Base-by-base conservation (phyloP, 495 filamentous ascomycete genomes). In the Daldinia grandis region DNA sequence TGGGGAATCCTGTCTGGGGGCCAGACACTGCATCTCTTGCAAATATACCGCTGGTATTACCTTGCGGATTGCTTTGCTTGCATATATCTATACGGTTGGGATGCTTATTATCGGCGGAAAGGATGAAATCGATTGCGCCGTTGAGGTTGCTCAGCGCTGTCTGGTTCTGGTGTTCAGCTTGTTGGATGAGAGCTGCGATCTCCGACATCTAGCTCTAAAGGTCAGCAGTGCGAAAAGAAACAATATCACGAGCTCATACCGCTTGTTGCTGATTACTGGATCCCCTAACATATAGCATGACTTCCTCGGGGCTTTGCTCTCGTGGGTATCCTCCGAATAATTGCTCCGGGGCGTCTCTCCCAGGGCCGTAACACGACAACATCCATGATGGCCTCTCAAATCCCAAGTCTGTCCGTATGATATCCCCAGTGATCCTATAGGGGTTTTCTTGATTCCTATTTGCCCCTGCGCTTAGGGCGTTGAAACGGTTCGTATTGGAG, bases 301-400 rank as follows among this genome's bases (percentile, higher is more conserved):
- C 82, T 75, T 97, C 94, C 78, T 97, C 93, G 37, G 89, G 89
- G 73, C 92, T 95, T 70, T 92, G 88, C 78, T 97, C 94, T 21
- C 92, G 83, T n/a, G 85, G 82, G 47, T 84, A 83, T 5, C 93
- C 93, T 19, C 92, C 93, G 72, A 96, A 93, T 1, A 97, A 82
- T 76, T 94, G 92, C 12, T 86, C 85, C 1, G 93, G 93, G 1
- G 89, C 89, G 58, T 92, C 85, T 68, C 80, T 83, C 4, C 87
- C 88, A 0, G 94, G 93, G 5, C 87, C 90, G 78, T 94, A 97
- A 38, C 88, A 85, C 0, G 94, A 96, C n/a, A 97, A 85, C 12
- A 93, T 85, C 91, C 93, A 97, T 82, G 83, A 74, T 38, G 94
- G 94, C 19, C 85, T 86, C 58, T 93, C 91, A 31, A 82, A 78